A percentile compares a stretch with the other conserved stretches of the same genome.
Evolutionary conservation across 2,329 filamentous ascomycete genomes (phyloP).

Genomic region (Fusarium lyarnte): DNA sequence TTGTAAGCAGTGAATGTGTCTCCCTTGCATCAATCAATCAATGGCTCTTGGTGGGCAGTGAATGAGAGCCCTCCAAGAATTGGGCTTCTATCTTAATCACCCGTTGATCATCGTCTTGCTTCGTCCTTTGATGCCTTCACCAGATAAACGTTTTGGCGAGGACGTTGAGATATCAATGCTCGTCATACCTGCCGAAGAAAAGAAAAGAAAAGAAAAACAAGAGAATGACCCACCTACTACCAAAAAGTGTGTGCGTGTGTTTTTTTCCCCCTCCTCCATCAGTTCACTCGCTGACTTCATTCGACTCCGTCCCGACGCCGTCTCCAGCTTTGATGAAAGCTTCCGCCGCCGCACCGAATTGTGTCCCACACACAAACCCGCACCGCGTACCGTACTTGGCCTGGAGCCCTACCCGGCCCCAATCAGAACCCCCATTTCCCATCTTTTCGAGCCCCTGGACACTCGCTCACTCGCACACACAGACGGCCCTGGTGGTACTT

Average conservation of each 20-base stretch:
- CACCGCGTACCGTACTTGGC: slow-evolving; percentile 2
- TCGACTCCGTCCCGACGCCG: slow-evolving; percentile 35
- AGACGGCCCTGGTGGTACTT: slow-evolving; percentile 33
- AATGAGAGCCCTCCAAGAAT: neutral
- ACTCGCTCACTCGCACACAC: slow-evolving; percentile 19
- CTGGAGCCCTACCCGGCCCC: slow-evolving; percentile 40
- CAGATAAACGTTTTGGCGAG: neutral
- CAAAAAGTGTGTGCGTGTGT: slow-evolving; percentile 22
- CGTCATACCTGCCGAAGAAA: neutral
- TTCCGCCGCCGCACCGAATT: slow-evolving; percentile 33
- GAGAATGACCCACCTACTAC: neutral
- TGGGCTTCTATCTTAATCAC: neutral
- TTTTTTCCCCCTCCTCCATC: slow-evolving; percentile 15
- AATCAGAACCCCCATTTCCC: slow-evolving; percentile 34
- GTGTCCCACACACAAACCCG: slow-evolving; percentile 34
- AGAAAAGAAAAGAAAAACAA: neutral
- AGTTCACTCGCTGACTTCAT: neutral
- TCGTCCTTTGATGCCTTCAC: neutral
- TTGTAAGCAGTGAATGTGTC: neutral
- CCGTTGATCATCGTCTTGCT: neutral
- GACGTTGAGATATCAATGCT: neutral
- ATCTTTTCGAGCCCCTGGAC: slow-evolving; percentile 35
- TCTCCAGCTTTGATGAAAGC: slow-evolving; percentile 22
- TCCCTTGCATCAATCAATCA: neutral
- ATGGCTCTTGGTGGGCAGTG: neutral